These are phyloP conservation scores for Udeniomyces megalosporus DNA, from an alignment of 768 basidiomycete genomes.

Conservation along the genomic window DNA sequence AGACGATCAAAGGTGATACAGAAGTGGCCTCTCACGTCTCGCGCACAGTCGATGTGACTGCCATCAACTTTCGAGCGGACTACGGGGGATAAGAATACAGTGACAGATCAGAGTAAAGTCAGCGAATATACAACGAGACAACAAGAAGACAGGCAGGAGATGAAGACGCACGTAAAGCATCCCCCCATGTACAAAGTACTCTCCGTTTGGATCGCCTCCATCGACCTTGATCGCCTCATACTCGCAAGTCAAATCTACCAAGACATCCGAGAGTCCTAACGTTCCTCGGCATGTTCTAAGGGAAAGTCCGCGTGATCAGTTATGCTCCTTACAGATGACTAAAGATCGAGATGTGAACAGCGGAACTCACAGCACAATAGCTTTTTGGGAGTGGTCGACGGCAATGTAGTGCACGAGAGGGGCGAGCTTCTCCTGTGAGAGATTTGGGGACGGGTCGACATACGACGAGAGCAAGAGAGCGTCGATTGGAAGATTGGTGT, in stretches of 20 bases:
- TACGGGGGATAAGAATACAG: neutral
- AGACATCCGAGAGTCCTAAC: slow-evolving; percentile 31
- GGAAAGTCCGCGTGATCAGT: neutral
- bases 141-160: neutral
- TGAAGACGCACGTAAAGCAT: slow-evolving; percentile 22
- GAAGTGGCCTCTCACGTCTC: slow-evolving; percentile 16
- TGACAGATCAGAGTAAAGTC: neutral
- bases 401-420: slow-evolving; percentile 28
- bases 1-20: neutral
- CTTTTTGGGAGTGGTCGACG: slow-evolving; percentile 27
- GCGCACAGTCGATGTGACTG: slow-evolving; percentile 26
- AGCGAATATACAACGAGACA: neutral
- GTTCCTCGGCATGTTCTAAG: slow-evolving; percentile 28
- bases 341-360: neutral
- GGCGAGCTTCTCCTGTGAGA: slow-evolving; percentile 22
- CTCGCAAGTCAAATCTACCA: slow-evolving; percentile 31
- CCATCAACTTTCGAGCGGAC: slow-evolving; percentile 23
- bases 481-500: slow-evolving; percentile 30
- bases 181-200: slow-evolving; percentile 28
- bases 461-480: slow-evolving; percentile 29
- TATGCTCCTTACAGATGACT: no score
- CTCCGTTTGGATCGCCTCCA: slow-evolving; percentile 22
- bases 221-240: slow-evolving; percentile 25
- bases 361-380: slow-evolving; percentile 26
- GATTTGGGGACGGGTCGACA: slow-evolving; percentile 22